These are phyloP conservation scores for Fusarium penzigii DNA, from an alignment of 2,329 filamentous ascomycete genomes.

Conservation along the genomic window DNA sequence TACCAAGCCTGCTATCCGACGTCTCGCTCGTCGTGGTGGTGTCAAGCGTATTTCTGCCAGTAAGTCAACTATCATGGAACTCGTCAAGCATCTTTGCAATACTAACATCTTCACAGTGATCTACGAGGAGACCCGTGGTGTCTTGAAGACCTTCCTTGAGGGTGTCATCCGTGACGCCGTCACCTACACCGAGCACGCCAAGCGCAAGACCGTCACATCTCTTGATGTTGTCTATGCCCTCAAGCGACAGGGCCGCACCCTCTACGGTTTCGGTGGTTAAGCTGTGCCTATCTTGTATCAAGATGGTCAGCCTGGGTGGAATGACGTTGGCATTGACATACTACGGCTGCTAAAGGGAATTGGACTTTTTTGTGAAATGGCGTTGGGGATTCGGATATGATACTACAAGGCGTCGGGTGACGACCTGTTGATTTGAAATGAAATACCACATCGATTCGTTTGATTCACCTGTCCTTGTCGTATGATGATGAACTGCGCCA, in stretches of 20 bases:
- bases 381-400: conserved; percentile 36
- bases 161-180: conserved; percentile 75
- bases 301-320: conserved; percentile 11
- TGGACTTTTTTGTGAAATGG: conserved; percentile 29
- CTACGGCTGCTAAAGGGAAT: conserved; percentile 13
- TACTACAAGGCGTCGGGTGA: conserved; percentile 37
- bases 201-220: conserved; percentile 77
- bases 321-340: conserved; percentile 19
- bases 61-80: conserved; percentile 46
- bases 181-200: conserved; percentile 79
- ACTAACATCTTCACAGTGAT: conserved; percentile 53
- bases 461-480: background rate
- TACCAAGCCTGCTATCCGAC: conserved; percentile 96
- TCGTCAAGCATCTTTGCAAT: background rate
- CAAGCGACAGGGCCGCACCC: conserved; percentile 72
- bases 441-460: conserved; percentile 31
- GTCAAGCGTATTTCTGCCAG: conserved; percentile 99
- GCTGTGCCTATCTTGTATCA: conserved; percentile 4
- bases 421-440: conserved; percentile 33
- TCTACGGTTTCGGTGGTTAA: conserved; percentile 91
- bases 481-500: too few relatives aligned
- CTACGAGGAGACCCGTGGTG: conserved; percentile 77
- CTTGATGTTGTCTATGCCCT: conserved; percentile 68
- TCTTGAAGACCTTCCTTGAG: conserved; percentile 78
- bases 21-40: conserved; percentile 98